Evolutionary conservation across 164 flowering plant genomes (phyloP), one percentile per base, ranked within the genome.

Genomic region (Sedum album): DNA sequence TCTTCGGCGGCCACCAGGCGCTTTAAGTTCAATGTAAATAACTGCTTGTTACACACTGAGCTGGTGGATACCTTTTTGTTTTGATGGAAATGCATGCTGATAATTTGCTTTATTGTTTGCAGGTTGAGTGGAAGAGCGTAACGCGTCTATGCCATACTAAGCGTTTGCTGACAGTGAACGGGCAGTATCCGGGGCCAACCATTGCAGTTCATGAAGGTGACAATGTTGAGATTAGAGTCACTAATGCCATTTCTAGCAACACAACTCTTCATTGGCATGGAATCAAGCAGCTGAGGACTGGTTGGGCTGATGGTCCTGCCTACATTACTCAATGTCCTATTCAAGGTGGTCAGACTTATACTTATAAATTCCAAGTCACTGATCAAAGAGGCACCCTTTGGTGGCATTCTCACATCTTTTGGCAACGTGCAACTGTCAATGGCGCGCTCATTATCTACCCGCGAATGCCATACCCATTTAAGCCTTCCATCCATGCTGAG

Each of bases 221-320:
- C 65, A 83, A 76, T 0, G 76, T 86, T 18, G 76, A 82, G 20
- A 69, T 86, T 20, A 86, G 80, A 66, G 90, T 86, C 13, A 82
- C 76, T 44, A 84, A 86, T 76, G 84, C 26, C 69, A 86, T 82
- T 67, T 69, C 73, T 1, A 79, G 82, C 70, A 84, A 86, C 57
- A 42, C 85, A 30, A 76, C 73, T 78, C 79, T 86, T 68, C 90
- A 86, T 70, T 86, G 86, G 88, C 90, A 86, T 71, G 88, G 86
- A 60, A 49, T 86, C 8, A 69, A 74, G 70, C 88, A 84, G 61
- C 11, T 74, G 3, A 67, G 86, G 66, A 81, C 77, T 4, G 85
- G 76, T 18, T 86, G 85, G 86, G 85, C 87, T 1, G 91, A 86
- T 68, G 88, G 87, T 1, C 86, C 87, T 2, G 85, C 83, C 0